Conservation (phyloP, 169 alveolate genomes). For the Plasmodium malariae region DNA sequence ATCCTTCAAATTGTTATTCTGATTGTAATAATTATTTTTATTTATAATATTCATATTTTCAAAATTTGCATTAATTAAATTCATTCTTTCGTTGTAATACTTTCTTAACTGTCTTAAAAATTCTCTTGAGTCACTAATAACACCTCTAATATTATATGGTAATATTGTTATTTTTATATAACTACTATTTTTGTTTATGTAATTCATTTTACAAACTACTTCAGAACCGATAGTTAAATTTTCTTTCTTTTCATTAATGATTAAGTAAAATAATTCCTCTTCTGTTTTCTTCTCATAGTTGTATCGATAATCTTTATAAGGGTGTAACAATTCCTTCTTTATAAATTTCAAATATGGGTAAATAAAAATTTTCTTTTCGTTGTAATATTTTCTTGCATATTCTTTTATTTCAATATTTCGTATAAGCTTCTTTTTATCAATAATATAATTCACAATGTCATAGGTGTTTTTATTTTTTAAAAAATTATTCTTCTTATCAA, state of each 20-base stretch:
- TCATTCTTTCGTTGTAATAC: conserved; percentile 72
- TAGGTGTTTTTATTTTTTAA: conserved; percentile 31
- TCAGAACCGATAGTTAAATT: conserved; percentile 81
- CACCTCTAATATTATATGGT: conserved; percentile 82
- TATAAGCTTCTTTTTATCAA: conserved; percentile 37
- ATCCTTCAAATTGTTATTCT: conserved; percentile 22
- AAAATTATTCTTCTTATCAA: conserved; percentile 79
- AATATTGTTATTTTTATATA: conserved; percentile 73
- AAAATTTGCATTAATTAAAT: conserved; percentile 38
- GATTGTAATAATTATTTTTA: conserved; percentile 12
- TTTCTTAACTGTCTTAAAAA: conserved; percentile 78
- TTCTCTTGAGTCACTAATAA: conserved; percentile 79
- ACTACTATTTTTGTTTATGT: conserved; percentile 37
- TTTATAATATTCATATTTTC: conserved; percentile 12
- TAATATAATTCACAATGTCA: conserved; percentile 50
- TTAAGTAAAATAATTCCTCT: conserved; percentile 83
- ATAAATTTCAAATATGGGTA: conserved; percentile 83
- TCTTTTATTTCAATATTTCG: conserved; percentile 47
- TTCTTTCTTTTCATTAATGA: conserved; percentile 77
- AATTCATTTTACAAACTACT: conserved; percentile 82
- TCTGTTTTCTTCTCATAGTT: conserved; percentile 65
- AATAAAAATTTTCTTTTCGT: conserved; percentile 80
- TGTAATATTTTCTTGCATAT: conserved; percentile 45
- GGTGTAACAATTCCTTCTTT: conserved; percentile 80
- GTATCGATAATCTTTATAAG: conserved; percentile 83